These are phyloP conservation scores for Rusavskia elegans DNA, from an alignment of 495 filamentous ascomycete genomes.

Conservation along the genomic window DNA sequence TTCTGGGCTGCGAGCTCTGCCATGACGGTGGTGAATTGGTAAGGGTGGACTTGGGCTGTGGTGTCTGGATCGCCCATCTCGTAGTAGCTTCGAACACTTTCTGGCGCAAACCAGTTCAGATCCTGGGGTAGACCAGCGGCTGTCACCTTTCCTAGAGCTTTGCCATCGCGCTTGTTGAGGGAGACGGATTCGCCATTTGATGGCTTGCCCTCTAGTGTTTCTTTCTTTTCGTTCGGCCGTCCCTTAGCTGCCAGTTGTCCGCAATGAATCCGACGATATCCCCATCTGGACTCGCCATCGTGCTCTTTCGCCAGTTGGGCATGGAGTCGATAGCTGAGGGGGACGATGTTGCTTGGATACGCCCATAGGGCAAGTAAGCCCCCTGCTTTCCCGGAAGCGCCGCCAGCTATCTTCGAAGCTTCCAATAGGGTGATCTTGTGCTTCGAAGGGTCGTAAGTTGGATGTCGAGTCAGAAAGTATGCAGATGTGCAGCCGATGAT, in stretches of 20 bases:
- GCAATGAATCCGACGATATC: conserved; percentile 65
- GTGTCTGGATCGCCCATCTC: conserved; percentile 67
- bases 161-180: conserved; percentile 57
- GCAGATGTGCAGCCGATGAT: conserved; percentile 90
- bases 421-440: conserved; percentile 81
- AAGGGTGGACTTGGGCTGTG: conserved; percentile 91
- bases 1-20: neutral
- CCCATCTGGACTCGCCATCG: conserved; percentile 67
- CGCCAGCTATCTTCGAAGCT: conserved; percentile 74
- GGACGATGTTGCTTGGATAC: conserved; percentile 73
- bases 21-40: conserved; percentile 15
- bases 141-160: conserved; percentile 40
- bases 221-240: conserved; percentile 19
- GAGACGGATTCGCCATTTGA: conserved; percentile 26
- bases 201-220: conserved; percentile 11
- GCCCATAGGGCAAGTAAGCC: conserved; percentile 87
- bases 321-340: conserved; percentile 73
- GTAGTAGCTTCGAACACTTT: conserved; percentile 52
- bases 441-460: conserved; percentile 55
- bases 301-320: conserved; percentile 74
- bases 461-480: conserved; percentile 85
- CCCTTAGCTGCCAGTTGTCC: conserved; percentile 53
- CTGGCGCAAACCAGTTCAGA: conserved; percentile 70
- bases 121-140: conserved; percentile 55
- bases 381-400: conserved; percentile 89